Conservation (phyloP, 352 stramenopile species). For the Nothophytophthora sp. region DNA sequence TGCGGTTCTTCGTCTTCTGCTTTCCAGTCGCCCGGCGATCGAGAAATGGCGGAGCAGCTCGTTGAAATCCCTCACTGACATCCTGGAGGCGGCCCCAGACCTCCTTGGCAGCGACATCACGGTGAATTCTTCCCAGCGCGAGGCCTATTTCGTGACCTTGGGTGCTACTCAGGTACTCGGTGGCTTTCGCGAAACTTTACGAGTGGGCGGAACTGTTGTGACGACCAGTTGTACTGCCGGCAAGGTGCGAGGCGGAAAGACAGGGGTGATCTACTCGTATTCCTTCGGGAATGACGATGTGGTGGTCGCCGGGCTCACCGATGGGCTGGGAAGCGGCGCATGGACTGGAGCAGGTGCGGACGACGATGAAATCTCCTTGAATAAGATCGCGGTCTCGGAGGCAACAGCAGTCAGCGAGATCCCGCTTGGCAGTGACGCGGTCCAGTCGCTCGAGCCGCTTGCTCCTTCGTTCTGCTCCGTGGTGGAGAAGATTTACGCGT, state of each 20-base stretch:
- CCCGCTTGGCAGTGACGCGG: constrained; percentile 17
- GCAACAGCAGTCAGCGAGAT: constrained; percentile 30
- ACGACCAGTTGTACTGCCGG: constrained; percentile 15
- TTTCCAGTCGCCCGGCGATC: constrained; percentile 12
- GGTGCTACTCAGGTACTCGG: constrained; percentile 47
- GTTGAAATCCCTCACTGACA: constrained; percentile 23
- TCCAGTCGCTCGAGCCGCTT: constrained; percentile 35
- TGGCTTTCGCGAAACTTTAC: constrained; percentile 42
- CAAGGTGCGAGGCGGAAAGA: constrained; percentile 14
- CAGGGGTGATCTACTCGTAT: constrained; percentile 35
- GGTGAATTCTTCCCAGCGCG: not conserved
- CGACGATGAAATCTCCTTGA: constrained; percentile 27
- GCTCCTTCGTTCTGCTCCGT: constrained; percentile 36
- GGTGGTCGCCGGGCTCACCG: constrained; percentile 17
- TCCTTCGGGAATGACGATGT: constrained; percentile 40
- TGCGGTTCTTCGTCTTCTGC: constrained; percentile 27
- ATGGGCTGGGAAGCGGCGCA: not conserved
- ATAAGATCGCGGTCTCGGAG: constrained; percentile 24
- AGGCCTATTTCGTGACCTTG: constrained; percentile 39
- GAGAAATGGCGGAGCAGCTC: constrained; percentile 29
- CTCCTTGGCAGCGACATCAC: constrained; percentile 12
- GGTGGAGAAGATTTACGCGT: constrained; percentile 42
- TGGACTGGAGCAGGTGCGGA: constrained; percentile 5
- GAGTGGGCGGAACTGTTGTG: constrained; percentile 38
- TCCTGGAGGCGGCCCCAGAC: constrained; percentile 19